Conservation (phyloP, 306 rosid genomes). For the Prinsepia uniflora region DNA sequence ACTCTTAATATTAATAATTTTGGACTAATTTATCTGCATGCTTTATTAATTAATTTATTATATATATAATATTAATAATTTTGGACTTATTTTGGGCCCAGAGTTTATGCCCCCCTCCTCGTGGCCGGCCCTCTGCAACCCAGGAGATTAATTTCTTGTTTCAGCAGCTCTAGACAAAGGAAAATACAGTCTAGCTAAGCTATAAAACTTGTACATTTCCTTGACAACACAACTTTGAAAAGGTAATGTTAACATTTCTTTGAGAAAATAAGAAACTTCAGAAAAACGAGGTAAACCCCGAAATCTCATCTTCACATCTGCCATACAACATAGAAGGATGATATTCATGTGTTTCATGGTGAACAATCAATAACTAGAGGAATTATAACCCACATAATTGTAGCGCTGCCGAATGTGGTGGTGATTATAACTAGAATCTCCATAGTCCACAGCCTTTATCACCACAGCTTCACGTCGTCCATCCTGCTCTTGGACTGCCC, state of each 20-base stretch:
- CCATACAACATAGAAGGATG: constrained; percentile 8
- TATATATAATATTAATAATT: too few relatives aligned
- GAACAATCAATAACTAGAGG: constrained; percentile 50
- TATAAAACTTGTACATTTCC: constrained; percentile 10
- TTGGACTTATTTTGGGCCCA: too few relatives aligned
- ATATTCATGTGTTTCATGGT: constrained; percentile 5
- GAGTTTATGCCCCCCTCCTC: too few relatives aligned
- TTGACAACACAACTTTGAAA: constrained; percentile 6
- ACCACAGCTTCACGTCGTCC: constrained; percentile 87
- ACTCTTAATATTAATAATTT: too few relatives aligned
- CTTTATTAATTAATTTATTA: too few relatives aligned
- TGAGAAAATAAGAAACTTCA: not conserved
- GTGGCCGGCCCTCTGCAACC: too few relatives aligned
- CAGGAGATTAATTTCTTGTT: too few relatives aligned
- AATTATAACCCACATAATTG: constrained; percentile 53
- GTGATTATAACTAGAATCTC: constrained; percentile 60
- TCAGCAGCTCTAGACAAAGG: not conserved
- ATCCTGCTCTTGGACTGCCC: constrained; percentile 91
- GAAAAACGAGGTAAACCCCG: constrained; percentile 8
- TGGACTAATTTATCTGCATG: too few relatives aligned
- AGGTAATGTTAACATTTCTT: constrained; percentile 4
- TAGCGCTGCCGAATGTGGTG: constrained; percentile 69
- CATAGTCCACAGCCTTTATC: constrained; percentile 84
- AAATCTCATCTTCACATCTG: constrained; percentile 2
- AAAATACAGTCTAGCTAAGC: constrained; percentile 3